Evolutionary conservation across 176 grass and related monocot species (phyloP), one percentile per base, ranked within the genome.

Genomic region (Aegilops longissima): DNA sequence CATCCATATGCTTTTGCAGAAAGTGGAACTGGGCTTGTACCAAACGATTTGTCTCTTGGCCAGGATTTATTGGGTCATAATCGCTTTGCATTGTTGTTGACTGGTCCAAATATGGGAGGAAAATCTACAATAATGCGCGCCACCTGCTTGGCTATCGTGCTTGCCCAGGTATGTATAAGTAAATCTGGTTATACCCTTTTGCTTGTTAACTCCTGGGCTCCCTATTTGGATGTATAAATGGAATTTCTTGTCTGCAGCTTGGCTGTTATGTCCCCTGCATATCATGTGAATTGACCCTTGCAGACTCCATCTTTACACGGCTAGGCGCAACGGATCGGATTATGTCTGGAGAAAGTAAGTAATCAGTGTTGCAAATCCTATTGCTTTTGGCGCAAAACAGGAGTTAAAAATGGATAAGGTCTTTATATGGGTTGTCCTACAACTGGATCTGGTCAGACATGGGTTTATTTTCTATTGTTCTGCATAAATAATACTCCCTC

Each of bases 51-150:
- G 62, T 88, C 85, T 83, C 87, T 98, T 84, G 92, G 89, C 70
- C 86, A 89, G 62, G 90, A 91, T 78, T 80, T 69, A 76, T 87
- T 61, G 81, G 88, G 81, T 34, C 40, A 76, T 14, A 87, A 95
- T 88, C 83, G 87, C 74, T 92, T 76, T 89, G 90, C 93, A 21
- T 88, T 98, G 86, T 81, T 98, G 85, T 83, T 98, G 84, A 98
- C 96, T 85, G 96, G 96, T 88, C 96, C 96, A 66, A 98, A 98
- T 84, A 98, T 98, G 93, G 96, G 96, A 14, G 93, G 96, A 51
- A 98, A 98, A 82, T 98, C 96, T 56, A 98, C 96, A 38, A 86
- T 98, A 66, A 89, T 98, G 93, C 93, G 96, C 74, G 96, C 96
- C 27, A 94, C 93, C 61, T 98, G 96, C 86, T 85, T 98, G 67